These are phyloP conservation scores for Amanita thiersii DNA, from an alignment of 768 basidiomycete species.

Conservation along the genomic window DNA sequence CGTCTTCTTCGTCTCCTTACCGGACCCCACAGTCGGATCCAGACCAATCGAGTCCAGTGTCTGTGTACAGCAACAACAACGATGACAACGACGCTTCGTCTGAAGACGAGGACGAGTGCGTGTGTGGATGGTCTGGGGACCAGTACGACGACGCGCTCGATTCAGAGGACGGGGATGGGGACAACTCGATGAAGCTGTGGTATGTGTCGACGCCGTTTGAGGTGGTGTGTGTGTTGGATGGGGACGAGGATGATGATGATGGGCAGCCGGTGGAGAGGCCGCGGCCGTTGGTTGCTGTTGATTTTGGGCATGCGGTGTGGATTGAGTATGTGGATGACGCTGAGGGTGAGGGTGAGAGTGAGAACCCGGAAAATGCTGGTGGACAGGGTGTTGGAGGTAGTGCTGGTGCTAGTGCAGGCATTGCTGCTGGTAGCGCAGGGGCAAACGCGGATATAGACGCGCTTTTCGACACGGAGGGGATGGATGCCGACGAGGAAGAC, in stretches of 20 bases:
- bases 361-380: not conserved
- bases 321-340: constrained; percentile 47
- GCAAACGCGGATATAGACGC: too few relatives aligned
- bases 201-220: constrained; percentile 67
- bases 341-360: constrained; percentile 12
- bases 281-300: constrained; percentile 69
- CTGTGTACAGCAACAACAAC: not conserved
- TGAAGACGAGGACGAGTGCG: constrained; percentile 2
- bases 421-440: too few relatives aligned
- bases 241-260: constrained; percentile 30
- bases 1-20: constrained; percentile 1
- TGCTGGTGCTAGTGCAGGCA: constrained; percentile 2
- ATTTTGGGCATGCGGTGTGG: constrained; percentile 86
- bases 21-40: not conserved
- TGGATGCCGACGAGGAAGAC: constrained; percentile 16
- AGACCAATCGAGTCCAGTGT: not conserved
- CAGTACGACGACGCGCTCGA: constrained; percentile 5
- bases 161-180: constrained; percentile 7
- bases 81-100: not conserved
- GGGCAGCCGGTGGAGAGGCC: constrained; percentile 36
- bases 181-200: constrained; percentile 49
- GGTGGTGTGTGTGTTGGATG: constrained; percentile 57
- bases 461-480: too few relatives aligned
- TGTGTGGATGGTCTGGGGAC: constrained; percentile 8
- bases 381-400: not conserved